Evolutionary conservation across 2,329 filamentous ascomycete genomes (phyloP), one percentile per base, ranked within the genome.

Genomic region (Pleomassaria siparia): DNA sequence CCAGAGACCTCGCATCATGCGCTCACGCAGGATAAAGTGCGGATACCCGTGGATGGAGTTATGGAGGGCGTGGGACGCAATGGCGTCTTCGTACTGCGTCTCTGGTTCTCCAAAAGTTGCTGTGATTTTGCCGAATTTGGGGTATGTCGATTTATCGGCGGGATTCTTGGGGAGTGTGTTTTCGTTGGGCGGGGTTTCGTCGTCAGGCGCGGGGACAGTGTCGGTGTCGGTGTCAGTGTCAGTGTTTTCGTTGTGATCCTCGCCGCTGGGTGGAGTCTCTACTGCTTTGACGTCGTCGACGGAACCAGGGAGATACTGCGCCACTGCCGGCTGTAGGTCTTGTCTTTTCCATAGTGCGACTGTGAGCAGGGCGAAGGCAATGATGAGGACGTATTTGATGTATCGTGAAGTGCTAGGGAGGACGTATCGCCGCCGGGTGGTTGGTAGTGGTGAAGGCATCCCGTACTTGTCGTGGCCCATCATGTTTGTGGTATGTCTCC

Each of bases 1-100:
- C 68, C 72, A 75, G 13, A 69, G 50, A 33, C 59, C 55, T 49
- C 60, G 58, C 21, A 70, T 59, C 43, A 67, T 63, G 46, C 67
- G 55, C 29, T 61, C 45, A 44, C 62, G 61, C 36, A 69, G 65
- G 25, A 72, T 64, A 45, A 62, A 69, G 49, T 67, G 66, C 24
- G 53, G 57, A 50, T 67, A 71, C 45, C 63, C 63, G 47, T 72
- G 67, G 29, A 64, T 29, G 2, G 62, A 47, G 48, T 71, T 72
- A 54, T 73, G 70, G 2, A 59, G 44, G 44, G 66, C 49, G 56
- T 73, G 70, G 10, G 65, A 67, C 32, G 56, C 54, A 44, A 74
- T 55, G 4, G 70, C 71, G 13, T 37, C 39, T 46, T 49, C 55
- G 49, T 52, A 60, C 16, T 26, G 50, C 40, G 46, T 53, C 46